phyloP scores from a whole-genome alignment of 768 basidiomycete species.

The Leccinellum albellum region DNA sequence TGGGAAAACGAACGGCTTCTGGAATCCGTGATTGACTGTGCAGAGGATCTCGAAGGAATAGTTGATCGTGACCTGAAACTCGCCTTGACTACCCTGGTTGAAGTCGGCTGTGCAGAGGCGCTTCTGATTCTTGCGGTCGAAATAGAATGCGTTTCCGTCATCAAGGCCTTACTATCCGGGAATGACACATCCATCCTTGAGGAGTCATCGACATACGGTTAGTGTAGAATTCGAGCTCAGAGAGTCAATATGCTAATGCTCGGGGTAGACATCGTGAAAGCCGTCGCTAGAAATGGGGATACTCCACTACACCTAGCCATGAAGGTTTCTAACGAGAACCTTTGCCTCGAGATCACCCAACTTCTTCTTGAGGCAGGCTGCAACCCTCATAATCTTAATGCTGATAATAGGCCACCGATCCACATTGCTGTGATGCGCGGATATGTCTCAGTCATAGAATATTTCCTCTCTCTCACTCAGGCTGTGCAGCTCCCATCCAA shows the following conservation, averaged over 20 bases:
- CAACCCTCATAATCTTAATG: not conserved
- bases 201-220: not conserved
- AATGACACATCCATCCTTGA: not conserved
- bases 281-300: not conserved
- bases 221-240: too few relatives aligned
- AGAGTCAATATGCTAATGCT: too few relatives aligned
- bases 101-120: not conserved
- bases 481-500: not conserved
- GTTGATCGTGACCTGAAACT: not conserved
- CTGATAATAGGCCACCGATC: not conserved
- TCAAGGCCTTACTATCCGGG: not conserved
- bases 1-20: not conserved
- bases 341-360: not conserved
- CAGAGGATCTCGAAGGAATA: not conserved
- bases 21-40: not conserved
- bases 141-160: not conserved
- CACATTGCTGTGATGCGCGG: not conserved
- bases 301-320: not conserved
- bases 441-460: not conserved
- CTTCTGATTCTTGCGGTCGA: constrained; percentile 9
- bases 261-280: not conserved
- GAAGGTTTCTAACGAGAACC: not conserved
- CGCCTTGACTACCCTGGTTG: not conserved
- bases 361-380: constrained; percentile 1
- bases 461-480: not conserved